Conservation (phyloP, 768 basidiomycete species). For the Phanerochaete sordida region DNA sequence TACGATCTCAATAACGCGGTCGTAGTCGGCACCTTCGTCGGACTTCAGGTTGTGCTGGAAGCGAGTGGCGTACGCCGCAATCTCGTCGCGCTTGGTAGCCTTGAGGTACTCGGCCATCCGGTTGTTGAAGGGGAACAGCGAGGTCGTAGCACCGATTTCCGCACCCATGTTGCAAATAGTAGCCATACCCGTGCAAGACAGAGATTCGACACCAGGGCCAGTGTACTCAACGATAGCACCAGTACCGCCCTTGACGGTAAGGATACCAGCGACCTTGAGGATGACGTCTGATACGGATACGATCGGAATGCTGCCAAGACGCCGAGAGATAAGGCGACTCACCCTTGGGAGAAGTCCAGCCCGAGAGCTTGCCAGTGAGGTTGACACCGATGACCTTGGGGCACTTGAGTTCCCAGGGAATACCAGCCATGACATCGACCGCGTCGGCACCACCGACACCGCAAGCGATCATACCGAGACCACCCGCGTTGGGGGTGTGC, state of each 20-base stretch:
- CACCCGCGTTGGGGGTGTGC: constrained; percentile 98
- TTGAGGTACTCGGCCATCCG: constrained; percentile 93
- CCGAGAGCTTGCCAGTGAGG: constrained; percentile 88
- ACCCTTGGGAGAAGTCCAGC: constrained; percentile 99
- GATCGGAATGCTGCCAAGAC: neutral
- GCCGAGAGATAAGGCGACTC: constrained; percentile 14
- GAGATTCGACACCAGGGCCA: constrained; percentile 91
- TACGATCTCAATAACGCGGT: constrained; percentile 89
- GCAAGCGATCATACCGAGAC: constrained; percentile 98
- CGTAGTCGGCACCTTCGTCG: constrained; percentile 88
- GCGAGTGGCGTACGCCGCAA: constrained; percentile 82
- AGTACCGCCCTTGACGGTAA: constrained; percentile 99
- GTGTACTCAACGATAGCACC: constrained; percentile 98
- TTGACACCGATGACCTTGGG: constrained; percentile 99
- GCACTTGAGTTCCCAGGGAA: constrained; percentile 99
- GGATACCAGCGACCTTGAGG: constrained; percentile 97
- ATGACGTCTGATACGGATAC: constrained; percentile 72
- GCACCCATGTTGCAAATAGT: constrained; percentile 99
- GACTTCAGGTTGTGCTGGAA: constrained; percentile 91
- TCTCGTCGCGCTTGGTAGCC: constrained; percentile 88
- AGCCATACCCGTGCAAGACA: constrained; percentile 98
- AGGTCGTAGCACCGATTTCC: constrained; percentile 98
- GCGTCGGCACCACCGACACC: constrained; percentile 99
- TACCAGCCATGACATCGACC: constrained; percentile 96
- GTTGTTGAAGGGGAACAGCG: constrained; percentile 96